phyloP scores from a whole-genome alignment of 2,329 filamentous ascomycete species.

The Ceratocystis harringtonii region DNA sequence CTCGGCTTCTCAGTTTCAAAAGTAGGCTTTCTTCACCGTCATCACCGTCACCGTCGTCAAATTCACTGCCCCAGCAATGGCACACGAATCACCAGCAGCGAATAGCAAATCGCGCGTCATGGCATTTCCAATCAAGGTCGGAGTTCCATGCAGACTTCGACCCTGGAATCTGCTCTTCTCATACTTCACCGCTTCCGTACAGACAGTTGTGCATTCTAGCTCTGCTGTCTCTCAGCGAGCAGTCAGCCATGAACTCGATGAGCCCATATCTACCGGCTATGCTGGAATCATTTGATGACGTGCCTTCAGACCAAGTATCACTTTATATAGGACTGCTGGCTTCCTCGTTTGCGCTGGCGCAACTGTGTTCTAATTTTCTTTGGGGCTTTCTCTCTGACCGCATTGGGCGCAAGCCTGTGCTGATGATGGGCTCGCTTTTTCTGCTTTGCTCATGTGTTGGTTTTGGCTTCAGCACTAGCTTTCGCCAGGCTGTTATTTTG shows the following conservation, averaged over 20 bases:
- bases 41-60: neutral
- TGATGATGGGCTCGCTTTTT: constrained; percentile 65
- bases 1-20: constrained; percentile 2
- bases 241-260: constrained; percentile 94
- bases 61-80: neutral
- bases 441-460: constrained; percentile 67
- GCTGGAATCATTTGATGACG: constrained; percentile 71
- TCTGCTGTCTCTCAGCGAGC: constrained; percentile 78
- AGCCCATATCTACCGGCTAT: constrained; percentile 89
- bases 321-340: constrained; percentile 84
- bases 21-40: neutral
- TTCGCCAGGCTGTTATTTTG: constrained; percentile 73
- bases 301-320: constrained; percentile 55
- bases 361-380: constrained; percentile 74
- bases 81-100: neutral
- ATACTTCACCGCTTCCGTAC: constrained; percentile 52
- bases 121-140: neutral
- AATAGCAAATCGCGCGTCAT: neutral
- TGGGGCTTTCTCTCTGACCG: constrained; percentile 45
- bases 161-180: constrained; percentile 23
- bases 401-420: constrained; percentile 55
- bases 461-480: constrained; percentile 72
- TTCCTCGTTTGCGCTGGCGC: constrained; percentile 80
- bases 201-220: constrained; percentile 74
- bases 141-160: neutral